Percentiles rank a stretch among this genome's conserved stretches.
Conservation (phyloP, 1,139 yeast species). For the Yarrowia galli region DNA sequence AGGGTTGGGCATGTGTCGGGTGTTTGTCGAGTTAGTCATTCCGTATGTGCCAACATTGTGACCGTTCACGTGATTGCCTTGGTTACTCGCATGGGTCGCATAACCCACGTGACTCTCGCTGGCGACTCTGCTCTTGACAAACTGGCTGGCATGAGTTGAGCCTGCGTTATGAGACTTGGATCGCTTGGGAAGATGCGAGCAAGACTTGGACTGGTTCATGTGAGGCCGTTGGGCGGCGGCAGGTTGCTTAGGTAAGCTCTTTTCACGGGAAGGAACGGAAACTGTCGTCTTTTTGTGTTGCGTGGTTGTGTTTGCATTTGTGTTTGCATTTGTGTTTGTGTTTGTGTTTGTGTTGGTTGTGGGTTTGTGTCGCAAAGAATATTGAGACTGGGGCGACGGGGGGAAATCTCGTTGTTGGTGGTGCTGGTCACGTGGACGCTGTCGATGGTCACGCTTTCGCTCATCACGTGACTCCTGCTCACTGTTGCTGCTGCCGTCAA, state of each 20-base stretch:
- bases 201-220: constrained; percentile 16
- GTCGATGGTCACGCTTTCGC: too few species aligned
- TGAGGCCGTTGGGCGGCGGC: background rate
- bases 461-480: too few species aligned
- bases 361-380: background rate
- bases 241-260: background rate
- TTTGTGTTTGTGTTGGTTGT: too few species aligned
- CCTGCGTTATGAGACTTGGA: background rate
- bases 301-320: too few species aligned
- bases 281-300: too few species aligned
- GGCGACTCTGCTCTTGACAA: background rate
- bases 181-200: constrained; percentile 6
- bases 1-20: background rate
- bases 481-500: too few species aligned
- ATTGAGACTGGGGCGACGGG: background rate
- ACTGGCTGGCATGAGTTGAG: background rate
- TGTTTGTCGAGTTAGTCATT: background rate
- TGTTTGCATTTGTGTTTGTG: too few species aligned
- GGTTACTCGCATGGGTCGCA: background rate
- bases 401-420: too few species aligned
- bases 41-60: background rate
- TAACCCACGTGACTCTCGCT: background rate
- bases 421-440: too few species aligned
- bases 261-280: background rate
- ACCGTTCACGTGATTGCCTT: background rate